Evolutionary conservation across 768 basidiomycete genomes (phyloP).

Genomic region (Podaxis sp.): DNA sequence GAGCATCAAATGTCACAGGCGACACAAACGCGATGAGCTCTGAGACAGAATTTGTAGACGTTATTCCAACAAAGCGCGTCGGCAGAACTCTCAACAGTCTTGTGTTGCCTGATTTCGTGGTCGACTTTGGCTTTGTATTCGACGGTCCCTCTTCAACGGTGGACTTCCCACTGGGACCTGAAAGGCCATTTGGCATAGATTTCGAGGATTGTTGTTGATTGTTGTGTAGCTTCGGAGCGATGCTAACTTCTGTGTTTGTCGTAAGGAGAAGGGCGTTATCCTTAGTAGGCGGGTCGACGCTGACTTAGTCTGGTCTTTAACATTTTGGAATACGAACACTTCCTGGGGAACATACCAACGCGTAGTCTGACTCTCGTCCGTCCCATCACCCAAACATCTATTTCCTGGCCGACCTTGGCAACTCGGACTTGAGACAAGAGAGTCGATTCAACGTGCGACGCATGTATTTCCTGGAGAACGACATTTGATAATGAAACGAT

Average conservation of each 20-base stretch:
- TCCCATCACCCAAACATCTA: slow-evolving; percentile 93
- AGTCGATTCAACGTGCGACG: slow-evolving; percentile 89
- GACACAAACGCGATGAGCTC: slow-evolving; percentile 48
- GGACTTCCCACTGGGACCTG: slow-evolving; percentile 8
- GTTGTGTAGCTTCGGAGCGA: slow-evolving; percentile 77
- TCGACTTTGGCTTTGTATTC: slow-evolving; percentile 4
- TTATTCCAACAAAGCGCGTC: slow-evolving; percentile 33
- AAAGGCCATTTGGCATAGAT: slow-evolving; percentile 17
- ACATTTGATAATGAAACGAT: neutral
- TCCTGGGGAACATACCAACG: slow-evolving; percentile 62
- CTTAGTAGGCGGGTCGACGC: slow-evolving; percentile 59
- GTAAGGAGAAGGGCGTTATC: slow-evolving; percentile 70
- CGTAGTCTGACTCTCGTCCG: slow-evolving; percentile 78
- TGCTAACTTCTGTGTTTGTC: slow-evolving; percentile 87
- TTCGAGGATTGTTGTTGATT: slow-evolving; percentile 19
- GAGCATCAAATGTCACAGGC: slow-evolving; percentile 31
- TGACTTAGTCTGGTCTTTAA: slow-evolving; percentile 39
- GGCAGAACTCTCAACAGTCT: slow-evolving; percentile 54
- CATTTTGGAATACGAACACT: neutral
- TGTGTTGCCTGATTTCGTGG: slow-evolving; percentile 20
- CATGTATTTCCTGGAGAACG: slow-evolving; percentile 79
- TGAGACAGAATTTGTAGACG: slow-evolving; percentile 30
- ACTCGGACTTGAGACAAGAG: slow-evolving; percentile 92
- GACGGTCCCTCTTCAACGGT: slow-evolving; percentile 18
- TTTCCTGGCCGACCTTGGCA: slow-evolving; percentile 78